A percentile compares a stretch with the other conserved stretches of the same genome.
These are phyloP conservation scores for Penicillium sp. DNA, from an alignment of 2,329 filamentous ascomycete genomes.

Conservation along the genomic window DNA sequence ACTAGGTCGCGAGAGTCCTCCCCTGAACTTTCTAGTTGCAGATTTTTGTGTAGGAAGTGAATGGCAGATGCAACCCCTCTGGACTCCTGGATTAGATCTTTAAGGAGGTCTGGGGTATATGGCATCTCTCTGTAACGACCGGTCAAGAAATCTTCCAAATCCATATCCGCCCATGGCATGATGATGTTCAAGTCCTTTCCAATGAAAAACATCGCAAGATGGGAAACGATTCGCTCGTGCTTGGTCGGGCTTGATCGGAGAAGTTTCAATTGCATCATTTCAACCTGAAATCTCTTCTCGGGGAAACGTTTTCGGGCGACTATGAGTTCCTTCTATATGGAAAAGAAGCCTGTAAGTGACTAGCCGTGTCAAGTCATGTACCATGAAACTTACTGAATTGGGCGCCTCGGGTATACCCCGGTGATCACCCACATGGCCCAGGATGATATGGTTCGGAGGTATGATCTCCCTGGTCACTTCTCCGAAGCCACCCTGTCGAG, in stretches of 20 bases:
- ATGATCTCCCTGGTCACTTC: neutral
- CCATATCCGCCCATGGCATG: constrained; percentile 15
- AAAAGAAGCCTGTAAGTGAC: neutral
- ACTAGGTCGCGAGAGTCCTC: neutral
- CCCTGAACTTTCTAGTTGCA: neutral
- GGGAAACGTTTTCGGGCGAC: neutral
- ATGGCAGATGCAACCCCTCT: constrained; percentile 14
- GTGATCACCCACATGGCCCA: neutral
- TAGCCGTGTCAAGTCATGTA: no score
- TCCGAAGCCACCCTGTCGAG: neutral
- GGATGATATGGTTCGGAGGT: neutral
- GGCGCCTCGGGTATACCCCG: neutral
- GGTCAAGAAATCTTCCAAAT: constrained; percentile 17
- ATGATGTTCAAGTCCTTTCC: constrained; percentile 17
- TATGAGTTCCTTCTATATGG: neutral
- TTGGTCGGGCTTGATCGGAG: neutral
- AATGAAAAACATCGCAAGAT: constrained; percentile 9
- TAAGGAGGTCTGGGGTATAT: neutral
- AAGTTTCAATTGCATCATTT: neutral
- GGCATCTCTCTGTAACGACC: neutral
- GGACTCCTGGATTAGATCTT: constrained; percentile 14
- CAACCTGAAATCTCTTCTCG: neutral
- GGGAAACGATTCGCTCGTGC: constrained; percentile 11
- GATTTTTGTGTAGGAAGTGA: constrained; percentile 12
- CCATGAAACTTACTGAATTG: neutral